These are phyloP conservation scores for Zymoseptoria crescenta DNA, from an alignment of 2,329 filamentous ascomycete species.

Conservation along the genomic window DNA sequence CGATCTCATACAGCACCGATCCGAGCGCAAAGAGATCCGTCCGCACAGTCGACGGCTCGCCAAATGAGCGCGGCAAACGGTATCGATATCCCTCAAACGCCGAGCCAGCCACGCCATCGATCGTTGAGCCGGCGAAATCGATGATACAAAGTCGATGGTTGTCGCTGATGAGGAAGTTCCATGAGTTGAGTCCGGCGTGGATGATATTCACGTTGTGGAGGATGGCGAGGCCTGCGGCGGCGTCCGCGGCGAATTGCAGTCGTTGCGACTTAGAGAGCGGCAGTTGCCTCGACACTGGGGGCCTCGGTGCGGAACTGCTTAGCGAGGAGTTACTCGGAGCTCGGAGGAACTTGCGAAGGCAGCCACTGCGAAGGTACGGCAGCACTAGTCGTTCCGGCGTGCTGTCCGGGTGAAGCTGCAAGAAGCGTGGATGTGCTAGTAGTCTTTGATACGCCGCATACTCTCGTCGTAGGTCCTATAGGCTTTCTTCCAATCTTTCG, in stretches of 20 bases:
- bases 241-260: constrained; percentile 2
- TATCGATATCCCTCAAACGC: constrained; percentile 5
- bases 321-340: not conserved
- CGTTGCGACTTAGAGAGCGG: not conserved
- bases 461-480: constrained; percentile 4
- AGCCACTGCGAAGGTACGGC: constrained; percentile 5
- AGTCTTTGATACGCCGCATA: constrained; percentile 5
- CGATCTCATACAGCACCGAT: constrained; percentile 6
- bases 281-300: too few species aligned
- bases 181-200: constrained; percentile 9
- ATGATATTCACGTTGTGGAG: constrained; percentile 5
- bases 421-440: constrained; percentile 2
- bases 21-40: constrained; percentile 7
- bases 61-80: constrained; percentile 3
- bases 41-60: constrained; percentile 4
- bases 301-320: not conserved
- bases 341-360: constrained; percentile 4
- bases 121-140: constrained; percentile 4
- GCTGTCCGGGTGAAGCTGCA: constrained; percentile 6
- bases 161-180: constrained; percentile 4
- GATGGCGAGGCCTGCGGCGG: constrained; percentile 4
- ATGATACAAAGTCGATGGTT: constrained; percentile 4
- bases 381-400: constrained; percentile 6
- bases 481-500: constrained; percentile 1
- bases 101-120: constrained; percentile 4